Conservation (phyloP, 2,329 filamentous ascomycete species). For the Aspergillus oerlinghausenensis region DNA sequence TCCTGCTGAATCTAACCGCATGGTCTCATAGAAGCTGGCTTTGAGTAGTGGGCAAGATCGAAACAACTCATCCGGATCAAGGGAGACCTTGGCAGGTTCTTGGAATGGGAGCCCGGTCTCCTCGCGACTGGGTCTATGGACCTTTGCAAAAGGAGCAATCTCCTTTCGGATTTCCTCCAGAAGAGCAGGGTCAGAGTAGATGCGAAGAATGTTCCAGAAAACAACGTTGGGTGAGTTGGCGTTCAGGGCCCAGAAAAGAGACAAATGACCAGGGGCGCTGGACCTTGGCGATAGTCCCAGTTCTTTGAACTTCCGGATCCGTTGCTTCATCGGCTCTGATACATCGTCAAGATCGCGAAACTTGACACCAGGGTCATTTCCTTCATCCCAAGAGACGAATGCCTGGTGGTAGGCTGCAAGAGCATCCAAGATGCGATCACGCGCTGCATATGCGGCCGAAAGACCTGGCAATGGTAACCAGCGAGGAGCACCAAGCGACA, state of each 20-base stretch:
- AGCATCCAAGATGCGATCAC: slow-evolving; percentile 38
- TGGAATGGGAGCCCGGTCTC: slow-evolving; percentile 40
- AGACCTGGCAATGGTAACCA: slow-evolving; percentile 52
- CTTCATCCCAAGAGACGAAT: slow-evolving; percentile 40
- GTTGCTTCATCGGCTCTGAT: slow-evolving; percentile 41
- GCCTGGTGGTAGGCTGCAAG: slow-evolving; percentile 42
- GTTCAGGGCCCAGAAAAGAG: slow-evolving; percentile 53
- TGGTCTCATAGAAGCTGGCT: slow-evolving; percentile 44
- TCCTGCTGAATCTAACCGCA: slow-evolving; percentile 41
- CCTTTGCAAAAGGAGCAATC: slow-evolving; percentile 39
- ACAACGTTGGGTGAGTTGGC: slow-evolving; percentile 49
- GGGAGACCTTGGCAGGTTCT: slow-evolving; percentile 39
- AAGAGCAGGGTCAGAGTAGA: slow-evolving; percentile 40
- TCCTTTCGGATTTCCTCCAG: slow-evolving; percentile 43
- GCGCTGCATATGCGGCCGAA: slow-evolving; percentile 45
- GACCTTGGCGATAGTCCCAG: slow-evolving; percentile 33
- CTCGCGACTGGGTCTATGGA: slow-evolving; percentile 32
- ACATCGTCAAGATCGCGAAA: slow-evolving; percentile 49
- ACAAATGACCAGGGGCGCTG: slow-evolving; percentile 42
- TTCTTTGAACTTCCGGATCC: slow-evolving; percentile 38
- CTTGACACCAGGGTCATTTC: slow-evolving; percentile 38
- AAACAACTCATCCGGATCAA: slow-evolving; percentile 39
- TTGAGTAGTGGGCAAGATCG: slow-evolving; percentile 44
- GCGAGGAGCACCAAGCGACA: slow-evolving; percentile 53
- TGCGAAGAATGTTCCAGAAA: slow-evolving; percentile 50